Conservation (phyloP, 78 protist species). For the Ministeria vibrans region DNA sequence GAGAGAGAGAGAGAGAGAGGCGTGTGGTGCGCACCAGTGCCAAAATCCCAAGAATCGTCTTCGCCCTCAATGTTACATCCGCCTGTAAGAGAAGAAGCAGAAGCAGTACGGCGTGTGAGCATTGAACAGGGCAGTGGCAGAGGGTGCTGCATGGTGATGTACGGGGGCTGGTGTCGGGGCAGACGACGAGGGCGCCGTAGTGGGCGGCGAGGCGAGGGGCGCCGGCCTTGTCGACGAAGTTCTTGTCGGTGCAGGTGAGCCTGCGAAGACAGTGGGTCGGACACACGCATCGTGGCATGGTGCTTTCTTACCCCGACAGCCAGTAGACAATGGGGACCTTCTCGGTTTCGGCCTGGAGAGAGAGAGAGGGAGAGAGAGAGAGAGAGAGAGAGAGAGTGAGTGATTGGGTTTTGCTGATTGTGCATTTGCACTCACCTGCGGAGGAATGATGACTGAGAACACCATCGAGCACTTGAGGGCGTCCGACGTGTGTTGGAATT, state of each 20-base stretch:
- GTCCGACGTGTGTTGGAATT: background rate
- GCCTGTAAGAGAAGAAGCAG: background rate
- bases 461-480: slow-evolving; percentile 6
- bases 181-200: slow-evolving; percentile 41
- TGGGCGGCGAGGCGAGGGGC: slow-evolving; percentile 50
- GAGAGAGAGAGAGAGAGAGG: slow-evolving; percentile 1
- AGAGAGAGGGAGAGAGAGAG: background rate
- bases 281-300: background rate
- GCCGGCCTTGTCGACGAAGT: slow-evolving; percentile 70
- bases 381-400: background rate
- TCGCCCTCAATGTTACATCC: slow-evolving; percentile 2
- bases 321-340: slow-evolving; percentile 10
- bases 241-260: slow-evolving; percentile 81
- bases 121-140: background rate
- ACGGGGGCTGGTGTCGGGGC: slow-evolving; percentile 86
- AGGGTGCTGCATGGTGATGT: background rate
- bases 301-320: background rate
- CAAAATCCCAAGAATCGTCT: background rate
- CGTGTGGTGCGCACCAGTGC: background rate
- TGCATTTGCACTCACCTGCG: background rate
- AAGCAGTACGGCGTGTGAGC: background rate
- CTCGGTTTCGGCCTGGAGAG: background rate
- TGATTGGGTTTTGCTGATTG: background rate
- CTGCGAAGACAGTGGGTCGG: slow-evolving; percentile 51
- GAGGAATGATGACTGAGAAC: background rate